Conservation (phyloP, 2,329 filamentous ascomycete species). For the Phoma sp. region DNA sequence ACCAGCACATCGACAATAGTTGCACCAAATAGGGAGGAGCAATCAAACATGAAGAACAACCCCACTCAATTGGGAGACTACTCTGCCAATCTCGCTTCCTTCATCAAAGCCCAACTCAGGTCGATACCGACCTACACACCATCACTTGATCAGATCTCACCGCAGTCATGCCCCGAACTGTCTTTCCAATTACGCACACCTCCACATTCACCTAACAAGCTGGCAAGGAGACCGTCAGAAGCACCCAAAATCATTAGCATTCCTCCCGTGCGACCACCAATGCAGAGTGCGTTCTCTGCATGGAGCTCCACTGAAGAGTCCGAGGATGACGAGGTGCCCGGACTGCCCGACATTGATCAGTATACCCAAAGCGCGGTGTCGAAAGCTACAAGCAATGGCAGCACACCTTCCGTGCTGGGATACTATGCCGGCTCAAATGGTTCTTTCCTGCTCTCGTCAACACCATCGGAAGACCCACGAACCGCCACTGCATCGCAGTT, state of each 20-base stretch:
- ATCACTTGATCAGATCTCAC: constrained; percentile 27
- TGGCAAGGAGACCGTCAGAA: constrained; percentile 23
- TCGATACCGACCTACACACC: constrained; percentile 43
- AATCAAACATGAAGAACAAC: constrained; percentile 8
- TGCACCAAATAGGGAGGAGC: constrained; percentile 12
- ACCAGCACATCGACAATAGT: constrained; percentile 39
- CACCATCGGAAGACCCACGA: constrained; percentile 33
- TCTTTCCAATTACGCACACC: constrained; percentile 27
- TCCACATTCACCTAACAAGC: constrained; percentile 29
- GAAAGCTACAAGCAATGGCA: constrained; percentile 26
- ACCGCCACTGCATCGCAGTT: constrained; percentile 32
- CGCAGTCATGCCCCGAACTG: constrained; percentile 42
- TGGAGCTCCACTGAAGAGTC: constrained; percentile 48
- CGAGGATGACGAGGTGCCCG: constrained; percentile 26
- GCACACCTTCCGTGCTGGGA: constrained; percentile 37
- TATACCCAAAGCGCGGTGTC: constrained; percentile 9
- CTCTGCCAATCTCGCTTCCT: constrained; percentile 45
- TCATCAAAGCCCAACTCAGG: constrained; percentile 42
- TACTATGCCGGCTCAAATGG: constrained; percentile 37
- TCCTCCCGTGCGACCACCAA: constrained; percentile 39
- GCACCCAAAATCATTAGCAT: constrained; percentile 37
- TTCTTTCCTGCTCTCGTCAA: constrained; percentile 42
- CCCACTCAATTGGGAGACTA: constrained; percentile 40
- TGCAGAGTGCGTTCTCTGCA: constrained; percentile 44
- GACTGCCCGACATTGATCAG: constrained; percentile 21